Conservation (phyloP, 352 stramenopile genomes). For the Pelagophyceae sp. region DNA sequence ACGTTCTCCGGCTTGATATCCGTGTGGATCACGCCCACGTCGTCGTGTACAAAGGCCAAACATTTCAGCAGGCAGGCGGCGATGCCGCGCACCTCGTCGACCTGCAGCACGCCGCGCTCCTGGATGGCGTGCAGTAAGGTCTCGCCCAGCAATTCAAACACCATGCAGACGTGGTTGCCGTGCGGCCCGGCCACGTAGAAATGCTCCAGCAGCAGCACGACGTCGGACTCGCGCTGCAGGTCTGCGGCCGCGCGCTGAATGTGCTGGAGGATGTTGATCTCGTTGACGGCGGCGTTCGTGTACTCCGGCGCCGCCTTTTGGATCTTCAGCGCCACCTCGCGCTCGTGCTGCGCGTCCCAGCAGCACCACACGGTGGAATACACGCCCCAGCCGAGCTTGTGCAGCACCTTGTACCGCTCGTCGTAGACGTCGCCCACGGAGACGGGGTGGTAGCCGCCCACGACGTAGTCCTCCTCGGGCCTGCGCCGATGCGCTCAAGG, state of each 20-base stretch:
- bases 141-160: slow-evolving; percentile 11
- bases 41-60: slow-evolving; percentile 8
- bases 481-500: too few species aligned
- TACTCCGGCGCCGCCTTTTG: slow-evolving; percentile 11
- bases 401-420: slow-evolving; percentile 3
- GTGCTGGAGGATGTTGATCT: neutral
- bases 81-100: neutral
- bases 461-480: neutral
- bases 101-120: neutral
- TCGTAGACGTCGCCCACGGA: slow-evolving; percentile 2
- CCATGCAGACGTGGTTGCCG: slow-evolving; percentile 18
- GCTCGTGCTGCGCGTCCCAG: neutral
- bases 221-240: neutral
- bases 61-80: neutral
- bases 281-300: neutral
- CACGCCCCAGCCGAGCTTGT: slow-evolving; percentile 18
- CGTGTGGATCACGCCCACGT: slow-evolving; percentile 3
- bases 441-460: slow-evolving; percentile 6
- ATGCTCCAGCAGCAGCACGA: slow-evolving; percentile 4
- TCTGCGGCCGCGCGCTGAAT: neutral
- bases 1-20: slow-evolving; percentile 19
- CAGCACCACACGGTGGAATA: slow-evolving; percentile 15
- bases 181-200: slow-evolving; percentile 5
- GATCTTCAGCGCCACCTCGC: slow-evolving; percentile 14
- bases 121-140: slow-evolving; percentile 9